Conservation (phyloP, 306 rosid species). For the Cucurbita pepo region DNA sequence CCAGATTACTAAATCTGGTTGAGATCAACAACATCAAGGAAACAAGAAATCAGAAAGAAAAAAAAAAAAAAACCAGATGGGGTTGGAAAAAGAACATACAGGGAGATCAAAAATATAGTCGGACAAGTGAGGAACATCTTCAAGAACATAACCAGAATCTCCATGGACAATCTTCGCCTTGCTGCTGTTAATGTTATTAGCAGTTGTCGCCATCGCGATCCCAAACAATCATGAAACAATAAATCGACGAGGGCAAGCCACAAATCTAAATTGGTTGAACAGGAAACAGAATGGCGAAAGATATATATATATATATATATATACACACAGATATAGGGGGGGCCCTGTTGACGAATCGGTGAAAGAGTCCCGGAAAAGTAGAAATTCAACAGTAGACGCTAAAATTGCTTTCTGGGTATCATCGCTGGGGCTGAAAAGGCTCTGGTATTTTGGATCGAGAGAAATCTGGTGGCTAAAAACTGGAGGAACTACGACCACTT, state of each 20-base stretch:
- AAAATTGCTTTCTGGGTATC: not conserved
- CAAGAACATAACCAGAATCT: slow-evolving; percentile 33
- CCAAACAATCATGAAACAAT: not conserved
- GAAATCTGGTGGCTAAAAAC: slow-evolving; percentile 8
- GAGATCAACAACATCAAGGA: not conserved
- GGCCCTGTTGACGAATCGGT: not conserved
- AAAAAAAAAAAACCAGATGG: not conserved
- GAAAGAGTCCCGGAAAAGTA: not conserved
- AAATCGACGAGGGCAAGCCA: not conserved
- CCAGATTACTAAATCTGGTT: not conserved
- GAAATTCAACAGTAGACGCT: not conserved
- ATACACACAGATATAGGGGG: not conserved
- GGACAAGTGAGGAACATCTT: slow-evolving; percentile 50
- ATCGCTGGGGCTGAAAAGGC: not conserved
- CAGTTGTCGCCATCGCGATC: slow-evolving; percentile 7
- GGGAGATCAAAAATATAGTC: slow-evolving; percentile 33
- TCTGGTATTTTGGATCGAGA: not conserved
- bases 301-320: not conserved
- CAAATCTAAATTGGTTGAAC: not conserved
- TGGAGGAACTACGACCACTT: slow-evolving; percentile 2
- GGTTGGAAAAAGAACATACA: slow-evolving; percentile 12
- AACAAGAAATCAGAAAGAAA: not conserved
- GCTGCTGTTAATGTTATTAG: not conserved
- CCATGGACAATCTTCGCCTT: slow-evolving; percentile 27
- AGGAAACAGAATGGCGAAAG: not conserved